Base-by-base conservation (phyloP, 768 basidiomycete genomes). In the Podaxis sp. region DNA sequence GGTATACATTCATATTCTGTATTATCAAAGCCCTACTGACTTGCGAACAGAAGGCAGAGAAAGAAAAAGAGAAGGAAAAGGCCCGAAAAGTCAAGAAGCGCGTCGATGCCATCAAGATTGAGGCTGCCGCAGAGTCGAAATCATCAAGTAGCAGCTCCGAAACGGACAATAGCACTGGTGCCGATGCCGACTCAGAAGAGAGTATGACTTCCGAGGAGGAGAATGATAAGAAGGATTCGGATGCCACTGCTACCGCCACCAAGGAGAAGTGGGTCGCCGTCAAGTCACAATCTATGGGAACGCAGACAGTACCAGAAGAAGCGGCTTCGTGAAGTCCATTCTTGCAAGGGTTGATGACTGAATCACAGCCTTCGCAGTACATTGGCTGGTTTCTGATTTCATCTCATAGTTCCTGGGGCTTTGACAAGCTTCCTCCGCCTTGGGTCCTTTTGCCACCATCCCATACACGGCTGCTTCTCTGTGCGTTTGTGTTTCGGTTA, bases 241-340 rank as follows among this genome's bases (percentile, higher is more conserved):
- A 63, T 9, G 32, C 32, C 21, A 70, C 70, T 48, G 73, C 68
- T 32, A 73, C 77, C 42, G 71, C 64, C 50, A 71, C 73, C 66
- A 82, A 81, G 69, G 89, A 91, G 68, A 90, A 88, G 69, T 92
- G 90, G 90, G 83, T 91, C 53, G 77, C 88, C 18, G 85, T 92
- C 70, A 88, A 90, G 72, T 79, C 79, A 23, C 75, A 83, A 61
- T 63, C 70, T 23, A 55, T 64, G 5, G 52, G 52, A 21, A 61
- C 52, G 18, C 59, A 61, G 44, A 61, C 59, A 9, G 44, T 36
- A 6, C 18, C 59, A 4, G 59, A 60, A 23, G 59, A 61, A 27
- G 28, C 46, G 14, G 35, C 42, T n/a, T 54, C 52, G 46, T 61
- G 47, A 57, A 37, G 37, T 42, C 50, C 16, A 21, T 32, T 54